Evolutionary conservation across 345 rosid species (phyloP), one percentile per base, ranked within the genome.

Genomic region (Jatropha curcas): DNA sequence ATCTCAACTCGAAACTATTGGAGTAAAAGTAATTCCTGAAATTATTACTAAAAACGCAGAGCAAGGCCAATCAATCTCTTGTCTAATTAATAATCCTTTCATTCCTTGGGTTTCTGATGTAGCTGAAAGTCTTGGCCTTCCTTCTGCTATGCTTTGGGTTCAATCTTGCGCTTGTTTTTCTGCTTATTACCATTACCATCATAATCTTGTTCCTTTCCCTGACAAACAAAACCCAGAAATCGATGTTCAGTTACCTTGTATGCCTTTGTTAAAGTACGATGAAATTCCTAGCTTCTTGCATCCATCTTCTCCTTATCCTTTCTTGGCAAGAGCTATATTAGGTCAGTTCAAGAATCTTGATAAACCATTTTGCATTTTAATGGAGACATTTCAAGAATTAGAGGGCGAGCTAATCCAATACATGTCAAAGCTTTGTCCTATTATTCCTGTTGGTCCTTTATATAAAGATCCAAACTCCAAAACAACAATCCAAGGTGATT

Each of bases 71-170:
- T 94, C 96, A 0, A 87, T 93, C 46, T 83, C 96, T 19, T 91
- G 98, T 83, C 72, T 91, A 10, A 88, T 93, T 72, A 90, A 85
- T 77, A 94, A 92, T 79, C 94, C 97, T 20, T 92, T 94, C 72
- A 85, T 90, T 16, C 88, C 97, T 4, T 94, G 97, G 98, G 96
- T 84, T 1, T 84, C 93, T 1, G 97, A 92, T 55, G 89, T 94
- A 1, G 98, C 94, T 0, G 89, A 79, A 53, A 74, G 76, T 60
- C 85, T 94, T 2, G 88, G 88, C 57, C 73, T 94, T 68, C 96
- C 98, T 24, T 90, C 90, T 24, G 97, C 97, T 1, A 75, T 92
- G 81, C 93, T 94, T 5, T 94, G 97, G 98, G 93, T 94, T 19
- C 97, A 94, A 48, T 92, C 98, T 9, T 90, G 92, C 8, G 96